Evolutionary conservation across 1,139 yeast genomes (phyloP), one percentile per base, ranked within the genome.

Genomic region (Suhomyces terraborum): DNA sequence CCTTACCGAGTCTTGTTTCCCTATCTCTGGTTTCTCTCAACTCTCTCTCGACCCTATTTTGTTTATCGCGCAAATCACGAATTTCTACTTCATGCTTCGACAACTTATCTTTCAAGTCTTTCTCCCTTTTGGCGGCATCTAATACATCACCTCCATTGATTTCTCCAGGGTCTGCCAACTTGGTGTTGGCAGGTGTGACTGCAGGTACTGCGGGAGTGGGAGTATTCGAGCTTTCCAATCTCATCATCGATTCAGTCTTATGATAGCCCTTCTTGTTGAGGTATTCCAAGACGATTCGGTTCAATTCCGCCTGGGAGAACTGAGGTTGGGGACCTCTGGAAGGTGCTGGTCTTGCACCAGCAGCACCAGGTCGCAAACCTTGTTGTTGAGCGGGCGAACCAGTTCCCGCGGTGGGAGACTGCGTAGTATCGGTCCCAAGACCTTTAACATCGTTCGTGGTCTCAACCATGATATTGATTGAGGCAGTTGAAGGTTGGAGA

Each of bases 261-360:
- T 88, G 91, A 58, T 88, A 94, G 3, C 99, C 99, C 60, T 91
- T 89, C 58, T 93, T 91, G 61, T 83, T 87, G 50, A 94, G 75
- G 55, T 93, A 93, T 55, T 93, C 98, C 54, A 93, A 73, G 25
- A 93, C 98, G 57, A 91, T 87, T 51, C 94, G 71, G 62, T 91
- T 88, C 62, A 91, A 73, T 61, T 91, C 96, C 1, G 91, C 88
- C 40, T 84, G 91, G 2, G 77, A 70, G 38, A 66, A 65, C 50
- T 69, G 76, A 10, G 72, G 68, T 44, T 64, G 72, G 17, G 55
- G 58, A n/a, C 50, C 50, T 28, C 60, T 41, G 8, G 52, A 34
- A 37, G 38, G 53, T 4, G 48, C 44, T 13, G 42, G 51, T 29
- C 52, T 36, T 8, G 48, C 36, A 17, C 27, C 35, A 20, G 25